A percentile compares a stretch with the other conserved stretches of the same genome.
phyloP scores from a whole-genome alignment of 306 rosid genomes.

The Gynostemma pentaphyllum region DNA sequence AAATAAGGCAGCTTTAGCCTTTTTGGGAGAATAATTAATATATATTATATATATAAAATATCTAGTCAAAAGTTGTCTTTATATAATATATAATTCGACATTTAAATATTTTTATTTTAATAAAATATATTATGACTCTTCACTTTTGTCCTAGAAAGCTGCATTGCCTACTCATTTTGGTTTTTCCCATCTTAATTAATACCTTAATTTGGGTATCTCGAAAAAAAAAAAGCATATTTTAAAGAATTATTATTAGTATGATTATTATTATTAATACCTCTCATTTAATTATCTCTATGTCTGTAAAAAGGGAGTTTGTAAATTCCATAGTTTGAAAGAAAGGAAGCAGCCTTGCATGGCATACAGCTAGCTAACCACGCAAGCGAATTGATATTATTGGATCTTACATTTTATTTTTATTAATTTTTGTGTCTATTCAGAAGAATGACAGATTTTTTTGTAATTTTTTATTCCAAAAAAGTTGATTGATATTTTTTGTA shows the following conservation, averaged over 20 bases:
- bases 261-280: not conserved
- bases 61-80: slow-evolving; percentile 1
- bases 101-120: not conserved
- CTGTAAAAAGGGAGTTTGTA: not conserved
- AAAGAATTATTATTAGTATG: not conserved
- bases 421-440: no score
- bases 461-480: no score
- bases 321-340: slow-evolving; percentile 2
- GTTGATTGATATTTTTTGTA: no score
- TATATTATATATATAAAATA: no score
- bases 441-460: no score
- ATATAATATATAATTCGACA: not conserved
- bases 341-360: slow-evolving; percentile 10
- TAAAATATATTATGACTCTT: not conserved
- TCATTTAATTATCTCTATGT: not conserved
- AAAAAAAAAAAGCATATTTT: not conserved
- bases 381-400: not conserved
- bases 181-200: not conserved
- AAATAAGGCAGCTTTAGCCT: slow-evolving; percentile 3
- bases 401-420: not conserved
- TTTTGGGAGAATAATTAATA: not conserved
- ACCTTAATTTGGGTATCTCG: slow-evolving; percentile 1
- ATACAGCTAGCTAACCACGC: not conserved
- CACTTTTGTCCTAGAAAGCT: not conserved
- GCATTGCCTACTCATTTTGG: not conserved